Evolutionary conservation across 2,329 filamentous ascomycete genomes (phyloP).

Genomic region (Stachybotrys echinatus): DNA sequence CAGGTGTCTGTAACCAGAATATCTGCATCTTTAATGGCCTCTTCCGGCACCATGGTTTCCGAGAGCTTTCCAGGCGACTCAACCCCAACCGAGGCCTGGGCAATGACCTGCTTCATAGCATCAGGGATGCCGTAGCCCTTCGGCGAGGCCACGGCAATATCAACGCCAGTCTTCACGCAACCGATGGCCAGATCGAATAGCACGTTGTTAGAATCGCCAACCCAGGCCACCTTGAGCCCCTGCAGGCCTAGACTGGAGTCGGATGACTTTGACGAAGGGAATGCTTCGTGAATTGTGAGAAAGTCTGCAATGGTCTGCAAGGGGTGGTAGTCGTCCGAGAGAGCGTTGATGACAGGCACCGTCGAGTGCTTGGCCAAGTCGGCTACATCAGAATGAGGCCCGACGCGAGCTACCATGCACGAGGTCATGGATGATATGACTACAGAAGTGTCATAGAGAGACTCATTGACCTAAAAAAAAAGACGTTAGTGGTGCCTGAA

Average conservation of each 20-base stretch:
- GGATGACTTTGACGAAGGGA: constrained; percentile 42
- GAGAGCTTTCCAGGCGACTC: constrained; percentile 58
- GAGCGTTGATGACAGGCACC: constrained; percentile 79
- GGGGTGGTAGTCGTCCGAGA: constrained; percentile 89
- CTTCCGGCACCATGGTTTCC: constrained; percentile 76
- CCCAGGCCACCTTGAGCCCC: constrained; percentile 89
- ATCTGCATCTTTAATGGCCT: constrained; percentile 80
- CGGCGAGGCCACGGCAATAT: constrained; percentile 84
- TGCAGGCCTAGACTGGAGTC: constrained; percentile 58
- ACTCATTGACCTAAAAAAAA: constrained; percentile 72
- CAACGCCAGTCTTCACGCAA: constrained; percentile 79
- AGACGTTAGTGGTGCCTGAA: constrained; percentile 1
- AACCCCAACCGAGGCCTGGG: constrained; percentile 52
- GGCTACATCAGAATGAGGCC: constrained; percentile 69
- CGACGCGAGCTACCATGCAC: constrained; percentile 75
- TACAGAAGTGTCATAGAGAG: constrained; percentile 82
- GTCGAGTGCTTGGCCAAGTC: constrained; percentile 65
- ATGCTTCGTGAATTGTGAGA: constrained; percentile 79
- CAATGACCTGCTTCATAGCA: constrained; percentile 68
- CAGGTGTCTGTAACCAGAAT: constrained; percentile 95
- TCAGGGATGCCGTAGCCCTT: constrained; percentile 76
- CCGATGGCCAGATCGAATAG: constrained; percentile 89
- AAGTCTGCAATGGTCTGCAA: constrained; percentile 94
- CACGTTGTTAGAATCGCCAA: constrained; percentile 96
- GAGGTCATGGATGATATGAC: constrained; percentile 94